Conservation (phyloP, 164 flowering plant genomes). For the Magnolia sinica region DNA sequence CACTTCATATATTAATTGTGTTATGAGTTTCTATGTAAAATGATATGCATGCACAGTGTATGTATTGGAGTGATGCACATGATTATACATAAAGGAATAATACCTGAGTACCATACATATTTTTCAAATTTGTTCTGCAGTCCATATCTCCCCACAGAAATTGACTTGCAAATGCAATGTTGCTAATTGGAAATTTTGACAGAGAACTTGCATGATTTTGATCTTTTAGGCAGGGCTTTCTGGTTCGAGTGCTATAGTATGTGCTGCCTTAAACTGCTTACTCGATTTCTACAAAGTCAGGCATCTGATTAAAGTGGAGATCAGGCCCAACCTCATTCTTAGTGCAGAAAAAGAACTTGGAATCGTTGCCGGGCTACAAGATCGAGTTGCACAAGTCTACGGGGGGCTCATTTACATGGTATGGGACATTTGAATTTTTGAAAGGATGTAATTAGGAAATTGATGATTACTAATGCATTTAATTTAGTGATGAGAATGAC, state of each 20-base stretch:
- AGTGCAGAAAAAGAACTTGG: conserved; percentile 92
- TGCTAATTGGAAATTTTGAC: neutral
- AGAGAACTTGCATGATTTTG: conserved; percentile 18
- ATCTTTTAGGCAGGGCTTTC: conserved; percentile 89
- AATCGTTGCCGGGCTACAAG: conserved; percentile 97
- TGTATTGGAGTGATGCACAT: no score
- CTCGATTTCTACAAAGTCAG: conserved; percentile 85
- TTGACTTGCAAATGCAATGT: neutral
- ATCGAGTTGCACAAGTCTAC: conserved; percentile 95
- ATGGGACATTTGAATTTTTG: conserved; percentile 12
- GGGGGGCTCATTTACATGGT: conserved; percentile 99
- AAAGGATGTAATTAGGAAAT: neutral
- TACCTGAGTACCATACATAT: no score
- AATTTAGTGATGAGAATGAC: neutral
- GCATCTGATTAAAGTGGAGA: conserved; percentile 72
- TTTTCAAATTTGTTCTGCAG: no score
- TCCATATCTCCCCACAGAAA: no score
- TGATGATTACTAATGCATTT: neutral
- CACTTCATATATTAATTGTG: no score
- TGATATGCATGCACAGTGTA: no score
- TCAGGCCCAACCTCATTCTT: conserved; percentile 85
- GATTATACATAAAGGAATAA: no score
- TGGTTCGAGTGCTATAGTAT: conserved; percentile 96
- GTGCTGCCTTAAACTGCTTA: conserved; percentile 86
- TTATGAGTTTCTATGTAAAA: no score